Conservation (phyloP, 192 early-diverging fungal genomes). For the Rhizoclosmatium globosum region DNA sequence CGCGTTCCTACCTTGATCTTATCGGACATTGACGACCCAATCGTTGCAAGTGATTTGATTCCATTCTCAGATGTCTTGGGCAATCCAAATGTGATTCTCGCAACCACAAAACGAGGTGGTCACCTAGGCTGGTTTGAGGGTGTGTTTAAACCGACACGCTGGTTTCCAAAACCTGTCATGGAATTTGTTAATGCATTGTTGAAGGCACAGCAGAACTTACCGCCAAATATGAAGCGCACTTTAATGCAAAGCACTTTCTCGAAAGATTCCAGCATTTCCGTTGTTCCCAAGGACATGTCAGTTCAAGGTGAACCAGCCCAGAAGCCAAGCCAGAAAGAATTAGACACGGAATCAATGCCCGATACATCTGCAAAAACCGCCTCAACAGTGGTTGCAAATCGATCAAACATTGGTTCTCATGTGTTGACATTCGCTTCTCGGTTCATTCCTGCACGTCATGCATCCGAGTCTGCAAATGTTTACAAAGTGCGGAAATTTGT, state of each 20-base stretch:
- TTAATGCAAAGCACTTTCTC: background rate
- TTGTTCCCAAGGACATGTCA: too few relatives aligned
- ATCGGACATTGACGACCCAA: slow-evolving; percentile 91
- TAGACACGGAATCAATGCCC: too few relatives aligned
- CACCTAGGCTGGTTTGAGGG: slow-evolving; percentile 89
- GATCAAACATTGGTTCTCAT: too few relatives aligned
- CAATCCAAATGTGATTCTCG: slow-evolving; percentile 85
- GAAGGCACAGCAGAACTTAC: background rate
- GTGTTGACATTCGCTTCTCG: too few relatives aligned
- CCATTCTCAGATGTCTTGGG: slow-evolving; percentile 74
- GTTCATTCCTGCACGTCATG: too few relatives aligned
- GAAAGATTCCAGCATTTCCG: too few relatives aligned
- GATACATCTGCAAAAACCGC: too few relatives aligned
- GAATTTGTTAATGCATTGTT: slow-evolving; percentile 49
- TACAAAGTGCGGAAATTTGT: too few relatives aligned
- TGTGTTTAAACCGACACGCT: slow-evolving; percentile 39
- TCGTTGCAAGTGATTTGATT: slow-evolving; percentile 70
- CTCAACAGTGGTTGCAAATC: too few relatives aligned
- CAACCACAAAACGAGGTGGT: slow-evolving; percentile 82
- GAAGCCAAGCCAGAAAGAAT: too few relatives aligned
- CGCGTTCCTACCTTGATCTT: slow-evolving; percentile 85
- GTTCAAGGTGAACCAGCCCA: too few relatives aligned
- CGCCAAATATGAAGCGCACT: background rate
- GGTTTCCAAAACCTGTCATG: slow-evolving; percentile 51
- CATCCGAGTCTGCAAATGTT: too few relatives aligned